phyloP scores from a whole-genome alignment of 2,329 filamentous ascomycete genomes.

The Aspergillus versicolor region DNA sequence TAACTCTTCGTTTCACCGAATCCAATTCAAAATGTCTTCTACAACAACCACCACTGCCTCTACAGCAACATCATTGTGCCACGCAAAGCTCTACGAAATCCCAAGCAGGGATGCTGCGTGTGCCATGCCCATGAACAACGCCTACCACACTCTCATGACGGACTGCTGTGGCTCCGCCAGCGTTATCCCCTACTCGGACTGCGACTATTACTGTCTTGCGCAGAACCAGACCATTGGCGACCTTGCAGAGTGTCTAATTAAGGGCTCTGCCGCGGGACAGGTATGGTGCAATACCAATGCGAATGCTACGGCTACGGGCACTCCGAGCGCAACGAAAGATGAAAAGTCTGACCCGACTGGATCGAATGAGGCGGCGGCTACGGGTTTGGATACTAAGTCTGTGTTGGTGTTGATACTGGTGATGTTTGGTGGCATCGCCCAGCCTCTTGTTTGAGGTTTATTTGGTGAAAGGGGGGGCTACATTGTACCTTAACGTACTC shows the following conservation, averaged over 20 bases:
- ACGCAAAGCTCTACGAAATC: slow-evolving; percentile 23
- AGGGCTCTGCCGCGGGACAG: slow-evolving; percentile 19
- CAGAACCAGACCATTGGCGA: slow-evolving; percentile 19
- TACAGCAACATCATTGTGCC: slow-evolving; percentile 21
- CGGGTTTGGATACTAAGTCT: too few relatives aligned
- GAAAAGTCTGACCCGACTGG: too few relatives aligned
- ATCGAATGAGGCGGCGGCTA: too few relatives aligned
- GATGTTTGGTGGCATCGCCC: too few relatives aligned
- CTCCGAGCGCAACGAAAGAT: too few relatives aligned
- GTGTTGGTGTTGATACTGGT: too few relatives aligned
- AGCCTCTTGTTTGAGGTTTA: too few relatives aligned
- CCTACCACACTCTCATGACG: slow-evolving; percentile 21
- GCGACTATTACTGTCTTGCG: slow-evolving; percentile 26
- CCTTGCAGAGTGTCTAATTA: slow-evolving; percentile 23
- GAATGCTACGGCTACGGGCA: slow-evolving; percentile 21
- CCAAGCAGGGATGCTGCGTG: slow-evolving; percentile 25
- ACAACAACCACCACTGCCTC: slow-evolving; percentile 15
- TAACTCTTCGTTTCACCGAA: too few relatives aligned
- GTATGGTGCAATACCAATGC: slow-evolving; percentile 26
- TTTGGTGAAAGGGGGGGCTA: too few relatives aligned
- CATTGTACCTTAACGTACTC: too few relatives aligned
- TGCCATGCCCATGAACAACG: slow-evolving; percentile 22
- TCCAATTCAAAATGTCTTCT: too few relatives aligned
- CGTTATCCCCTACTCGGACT: slow-evolving; percentile 22
- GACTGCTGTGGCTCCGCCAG: slow-evolving; percentile 21